A percentile compares a stretch with the other conserved stretches of the same genome.
Evolutionary conservation across 2,329 filamentous ascomycete species (phyloP).

Genomic region (Bipolaris oryzae): DNA sequence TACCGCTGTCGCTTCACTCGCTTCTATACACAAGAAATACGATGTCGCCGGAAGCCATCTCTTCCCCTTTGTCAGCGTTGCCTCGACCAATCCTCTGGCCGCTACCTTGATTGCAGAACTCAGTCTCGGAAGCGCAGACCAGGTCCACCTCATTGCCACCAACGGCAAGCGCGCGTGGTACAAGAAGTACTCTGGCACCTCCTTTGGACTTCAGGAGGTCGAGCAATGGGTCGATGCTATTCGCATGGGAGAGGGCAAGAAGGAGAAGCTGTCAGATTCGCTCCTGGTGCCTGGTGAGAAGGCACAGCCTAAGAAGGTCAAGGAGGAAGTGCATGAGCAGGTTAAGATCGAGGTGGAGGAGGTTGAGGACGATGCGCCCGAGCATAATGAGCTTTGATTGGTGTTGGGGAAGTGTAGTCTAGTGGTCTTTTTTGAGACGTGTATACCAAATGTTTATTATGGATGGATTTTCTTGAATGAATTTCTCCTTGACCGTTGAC

Average conservation of each 20-base stretch:
- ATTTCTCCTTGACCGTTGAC: too few species aligned
- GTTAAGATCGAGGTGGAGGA: conserved; percentile 44
- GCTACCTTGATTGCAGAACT: conserved; percentile 65
- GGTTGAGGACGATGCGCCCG: conserved; percentile 19
- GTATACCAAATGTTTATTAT: background rate
- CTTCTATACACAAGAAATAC: conserved; percentile 79
- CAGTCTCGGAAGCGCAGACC: conserved; percentile 58
- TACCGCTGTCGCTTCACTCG: conserved; percentile 60
- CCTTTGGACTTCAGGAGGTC: conserved; percentile 65
- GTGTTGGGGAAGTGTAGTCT: background rate
- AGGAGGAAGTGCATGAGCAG: conserved; percentile 34
- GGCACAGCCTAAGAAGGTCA: conserved; percentile 26
- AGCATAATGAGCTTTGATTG: conserved; percentile 36
- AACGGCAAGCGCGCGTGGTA: conserved; percentile 89
- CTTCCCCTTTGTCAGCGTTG: conserved; percentile 83
- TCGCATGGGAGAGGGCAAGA: conserved; percentile 82
- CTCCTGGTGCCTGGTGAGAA: conserved; percentile 43
- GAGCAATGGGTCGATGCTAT: conserved; percentile 92
- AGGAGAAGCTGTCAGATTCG: conserved; percentile 68
- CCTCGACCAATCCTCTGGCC: conserved; percentile 65
- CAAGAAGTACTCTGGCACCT: conserved; percentile 69
- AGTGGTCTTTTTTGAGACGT: background rate
- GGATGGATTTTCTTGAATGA: too few species aligned
- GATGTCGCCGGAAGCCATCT: conserved; percentile 67
- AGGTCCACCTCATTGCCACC: conserved; percentile 77